Evolutionary conservation across 163 green algal genomes (phyloP).

Genomic region (Coccomyxa subellipsoidea): DNA sequence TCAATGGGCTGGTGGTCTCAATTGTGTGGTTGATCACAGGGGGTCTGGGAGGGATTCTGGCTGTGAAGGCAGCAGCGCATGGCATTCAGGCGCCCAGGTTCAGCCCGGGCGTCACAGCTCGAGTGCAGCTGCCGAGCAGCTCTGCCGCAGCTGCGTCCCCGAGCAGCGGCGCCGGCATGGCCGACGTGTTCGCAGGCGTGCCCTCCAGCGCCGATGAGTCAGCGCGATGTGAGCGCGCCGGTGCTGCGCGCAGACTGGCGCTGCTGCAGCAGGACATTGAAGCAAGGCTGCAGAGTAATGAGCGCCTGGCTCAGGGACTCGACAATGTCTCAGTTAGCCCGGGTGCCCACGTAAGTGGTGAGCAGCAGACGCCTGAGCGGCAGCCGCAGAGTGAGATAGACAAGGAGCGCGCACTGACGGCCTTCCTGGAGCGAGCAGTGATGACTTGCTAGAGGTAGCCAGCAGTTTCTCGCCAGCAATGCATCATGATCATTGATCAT

Average conservation of each 20-base stretch:
- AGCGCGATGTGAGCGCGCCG: not conserved
- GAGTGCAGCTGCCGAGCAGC: not conserved
- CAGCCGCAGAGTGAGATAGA: not conserved
- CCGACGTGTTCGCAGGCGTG: not conserved
- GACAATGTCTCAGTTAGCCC: too few relatives aligned
- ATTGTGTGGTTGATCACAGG: not conserved
- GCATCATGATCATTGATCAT: too few relatives aligned
- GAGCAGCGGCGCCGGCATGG: not conserved
- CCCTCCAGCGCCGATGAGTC: not conserved
- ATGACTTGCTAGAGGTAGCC: not conserved
- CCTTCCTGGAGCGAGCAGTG: not conserved
- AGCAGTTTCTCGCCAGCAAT: not conserved
- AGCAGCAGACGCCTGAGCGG: too few relatives aligned
- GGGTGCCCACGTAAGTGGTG: too few relatives aligned
- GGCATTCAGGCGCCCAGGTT: not conserved
- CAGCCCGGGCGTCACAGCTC: not conserved
- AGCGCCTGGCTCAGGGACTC: not conserved
- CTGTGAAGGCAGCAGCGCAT: not conserved
- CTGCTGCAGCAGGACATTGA: not conserved
- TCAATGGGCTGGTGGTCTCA: too few relatives aligned
- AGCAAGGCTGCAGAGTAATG: not conserved
- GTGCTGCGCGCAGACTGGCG: not conserved
- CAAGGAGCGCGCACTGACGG: not conserved
- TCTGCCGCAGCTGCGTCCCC: not conserved
- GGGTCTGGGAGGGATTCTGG: not conserved